Percentiles rank a stretch among this genome's conserved stretches.
These are phyloP conservation scores for Kandelia obovata DNA, from an alignment of 345 rosid species.

Conservation along the genomic window DNA sequence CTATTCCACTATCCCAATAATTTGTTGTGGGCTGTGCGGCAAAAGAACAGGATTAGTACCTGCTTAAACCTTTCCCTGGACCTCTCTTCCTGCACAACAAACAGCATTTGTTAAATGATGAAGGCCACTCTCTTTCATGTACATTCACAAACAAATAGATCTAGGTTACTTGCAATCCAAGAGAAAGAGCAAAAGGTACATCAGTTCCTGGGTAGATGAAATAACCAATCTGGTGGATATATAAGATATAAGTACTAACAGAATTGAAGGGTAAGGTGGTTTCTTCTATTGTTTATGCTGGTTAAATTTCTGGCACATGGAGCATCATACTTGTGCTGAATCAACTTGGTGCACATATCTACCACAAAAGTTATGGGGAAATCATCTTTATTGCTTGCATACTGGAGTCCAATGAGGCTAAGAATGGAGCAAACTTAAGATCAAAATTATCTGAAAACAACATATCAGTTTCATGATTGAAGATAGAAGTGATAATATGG, in stretches of 20 bases:
- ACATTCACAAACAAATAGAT: neutral
- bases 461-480: neutral
- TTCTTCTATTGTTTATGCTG: too few species aligned
- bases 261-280: neutral
- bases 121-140: neutral
- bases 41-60: slow-evolving; percentile 33
- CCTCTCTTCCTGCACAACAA: slow-evolving; percentile 54
- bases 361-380: too few species aligned
- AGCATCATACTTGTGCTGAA: too few species aligned
- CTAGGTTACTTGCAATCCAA: neutral
- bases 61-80: slow-evolving; percentile 62
- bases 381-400: too few species aligned
- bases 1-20: neutral
- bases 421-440: too few species aligned
- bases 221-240: too few species aligned
- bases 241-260: neutral
- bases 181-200: neutral
- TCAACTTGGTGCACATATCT: too few species aligned
- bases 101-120: slow-evolving; percentile 3
- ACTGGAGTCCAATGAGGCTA: too few species aligned
- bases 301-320: too few species aligned
- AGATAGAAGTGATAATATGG: neutral
- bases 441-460: too few species aligned
- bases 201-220: neutral
- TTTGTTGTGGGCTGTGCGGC: neutral